A percentile compares a stretch with the other conserved stretches of the same genome.
Conservation (phyloP, 192 early-diverging fungal genomes). For the Irineochytrium annulatum region DNA sequence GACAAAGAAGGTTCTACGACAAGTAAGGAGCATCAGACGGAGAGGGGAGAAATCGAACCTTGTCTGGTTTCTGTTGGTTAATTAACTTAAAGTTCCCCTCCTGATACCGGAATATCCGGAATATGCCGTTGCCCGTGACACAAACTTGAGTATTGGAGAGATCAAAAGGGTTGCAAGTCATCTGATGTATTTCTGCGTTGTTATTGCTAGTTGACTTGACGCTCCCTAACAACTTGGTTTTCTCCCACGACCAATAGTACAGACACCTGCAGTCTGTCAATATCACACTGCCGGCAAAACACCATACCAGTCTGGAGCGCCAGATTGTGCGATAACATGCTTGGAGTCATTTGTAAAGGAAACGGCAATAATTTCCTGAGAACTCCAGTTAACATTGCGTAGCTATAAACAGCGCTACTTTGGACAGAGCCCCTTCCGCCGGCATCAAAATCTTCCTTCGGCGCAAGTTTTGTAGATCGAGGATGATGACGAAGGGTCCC, state of each 20-base stretch:
- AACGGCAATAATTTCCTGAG: slow-evolving; percentile 46
- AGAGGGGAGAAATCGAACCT: slow-evolving; percentile 19
- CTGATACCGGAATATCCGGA: slow-evolving; percentile 36
- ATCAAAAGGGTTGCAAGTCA: slow-evolving; percentile 49
- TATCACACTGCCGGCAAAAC: not conserved
- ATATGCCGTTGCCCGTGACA: slow-evolving; percentile 42
- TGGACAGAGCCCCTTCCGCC: slow-evolving; percentile 12
- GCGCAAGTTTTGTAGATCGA: slow-evolving; percentile 20
- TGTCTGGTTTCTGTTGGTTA: slow-evolving; percentile 45
- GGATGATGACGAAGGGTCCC: slow-evolving; percentile 13
- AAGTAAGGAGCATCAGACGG: not conserved
- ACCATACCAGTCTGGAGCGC: slow-evolving; percentile 27
- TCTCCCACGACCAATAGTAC: slow-evolving; percentile 52
- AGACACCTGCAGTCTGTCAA: slow-evolving; percentile 26
- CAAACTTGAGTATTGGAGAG: slow-evolving; percentile 38
- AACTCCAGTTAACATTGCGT: not conserved
- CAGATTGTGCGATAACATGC: slow-evolving; percentile 41
- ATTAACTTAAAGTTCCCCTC: slow-evolving; percentile 47
- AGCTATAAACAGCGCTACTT: slow-evolving; percentile 10
- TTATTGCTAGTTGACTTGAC: slow-evolving; percentile 33
- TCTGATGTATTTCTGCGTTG: slow-evolving; percentile 40
- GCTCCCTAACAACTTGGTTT: slow-evolving; percentile 35
- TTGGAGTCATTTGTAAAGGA: slow-evolving; percentile 42
- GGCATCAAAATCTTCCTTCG: slow-evolving; percentile 36
- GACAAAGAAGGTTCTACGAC: slow-evolving; percentile 41